Evolutionary conservation across 2,329 filamentous ascomycete genomes (phyloP).

Genomic region (Coniella vitis): DNA sequence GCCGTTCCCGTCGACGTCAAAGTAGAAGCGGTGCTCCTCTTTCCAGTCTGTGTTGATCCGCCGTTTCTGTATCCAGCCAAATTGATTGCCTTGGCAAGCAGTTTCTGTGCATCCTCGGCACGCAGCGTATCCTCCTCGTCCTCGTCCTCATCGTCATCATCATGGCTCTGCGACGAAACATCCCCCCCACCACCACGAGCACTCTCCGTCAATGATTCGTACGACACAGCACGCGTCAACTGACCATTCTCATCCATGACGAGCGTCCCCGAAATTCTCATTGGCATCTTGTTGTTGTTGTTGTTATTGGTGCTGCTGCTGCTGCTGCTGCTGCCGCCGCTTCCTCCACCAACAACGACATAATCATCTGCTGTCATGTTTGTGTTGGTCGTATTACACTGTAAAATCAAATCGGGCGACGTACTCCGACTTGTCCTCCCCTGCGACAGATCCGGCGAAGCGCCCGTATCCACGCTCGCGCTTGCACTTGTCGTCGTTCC

Average conservation of each 20-base stretch:
- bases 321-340: too few relatives aligned
- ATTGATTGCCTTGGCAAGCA: constrained; percentile 5
- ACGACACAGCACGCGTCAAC: constrained; percentile 8
- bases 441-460: constrained; percentile 10
- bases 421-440: constrained; percentile 5
- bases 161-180: not conserved
- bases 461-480: not conserved
- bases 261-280: constrained; percentile 1
- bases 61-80: not conserved
- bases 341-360: too few relatives aligned
- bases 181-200: constrained; percentile 5
- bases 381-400: not conserved
- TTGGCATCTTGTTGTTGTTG: not conserved
- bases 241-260: constrained; percentile 3
- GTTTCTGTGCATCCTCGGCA: constrained; percentile 8
- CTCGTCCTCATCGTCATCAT: constrained; percentile 1
- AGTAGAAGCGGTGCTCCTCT: too few relatives aligned
- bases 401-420: constrained; percentile 7
- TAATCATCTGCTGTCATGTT: not conserved
- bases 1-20: not conserved
- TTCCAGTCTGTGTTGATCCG: too few relatives aligned
- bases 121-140: constrained; percentile 13
- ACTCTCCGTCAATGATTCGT: constrained; percentile 7
- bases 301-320: not conserved
- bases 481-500: not conserved